Evolutionary conservation across 2,329 filamentous ascomycete genomes (phyloP).

Genomic region (Cadophora malorum): DNA sequence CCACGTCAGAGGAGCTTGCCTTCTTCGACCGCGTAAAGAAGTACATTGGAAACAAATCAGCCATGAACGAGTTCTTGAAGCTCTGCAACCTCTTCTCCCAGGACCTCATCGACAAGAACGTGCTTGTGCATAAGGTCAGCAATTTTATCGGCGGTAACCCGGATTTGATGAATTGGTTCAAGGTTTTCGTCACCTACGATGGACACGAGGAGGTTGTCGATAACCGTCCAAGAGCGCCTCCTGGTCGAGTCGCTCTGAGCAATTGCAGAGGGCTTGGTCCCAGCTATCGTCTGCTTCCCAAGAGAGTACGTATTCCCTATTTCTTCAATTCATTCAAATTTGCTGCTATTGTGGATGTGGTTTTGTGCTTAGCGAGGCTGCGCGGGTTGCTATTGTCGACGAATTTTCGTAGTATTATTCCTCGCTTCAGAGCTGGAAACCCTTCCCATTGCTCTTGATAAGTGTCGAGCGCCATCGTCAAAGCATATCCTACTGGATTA

Average conservation of each 20-base stretch:
- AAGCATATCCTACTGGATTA: background rate
- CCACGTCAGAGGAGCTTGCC: constrained; percentile 81
- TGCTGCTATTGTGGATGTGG: background rate
- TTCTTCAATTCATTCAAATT: constrained; percentile 19
- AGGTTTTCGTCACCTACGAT: constrained; percentile 79
- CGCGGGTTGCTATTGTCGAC: constrained; percentile 7
- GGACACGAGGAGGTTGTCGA: constrained; percentile 80
- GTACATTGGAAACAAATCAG: constrained; percentile 88
- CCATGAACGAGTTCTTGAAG: constrained; percentile 95
- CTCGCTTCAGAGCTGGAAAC: background rate
- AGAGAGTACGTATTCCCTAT: constrained; percentile 60
- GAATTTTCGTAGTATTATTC: background rate
- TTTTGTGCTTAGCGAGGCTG: constrained; percentile 2
- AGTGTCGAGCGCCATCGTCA: background rate
- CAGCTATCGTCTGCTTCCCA: constrained; percentile 91
- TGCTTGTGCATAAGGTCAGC: constrained; percentile 81
- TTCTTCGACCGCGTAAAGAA: constrained; percentile 99
- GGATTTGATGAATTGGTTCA: constrained; percentile 90
- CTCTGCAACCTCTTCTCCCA: constrained; percentile 95
- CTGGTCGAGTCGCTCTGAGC: constrained; percentile 86
- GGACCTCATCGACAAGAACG: constrained; percentile 85
- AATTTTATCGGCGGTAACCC: constrained; percentile 87
- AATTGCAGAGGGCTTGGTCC: constrained; percentile 96
- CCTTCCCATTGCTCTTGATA: constrained; percentile 4
- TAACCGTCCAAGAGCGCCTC: constrained; percentile 76